Conservation (phyloP, 208 protist species). For the Acanthamoeba castellanii region DNA sequence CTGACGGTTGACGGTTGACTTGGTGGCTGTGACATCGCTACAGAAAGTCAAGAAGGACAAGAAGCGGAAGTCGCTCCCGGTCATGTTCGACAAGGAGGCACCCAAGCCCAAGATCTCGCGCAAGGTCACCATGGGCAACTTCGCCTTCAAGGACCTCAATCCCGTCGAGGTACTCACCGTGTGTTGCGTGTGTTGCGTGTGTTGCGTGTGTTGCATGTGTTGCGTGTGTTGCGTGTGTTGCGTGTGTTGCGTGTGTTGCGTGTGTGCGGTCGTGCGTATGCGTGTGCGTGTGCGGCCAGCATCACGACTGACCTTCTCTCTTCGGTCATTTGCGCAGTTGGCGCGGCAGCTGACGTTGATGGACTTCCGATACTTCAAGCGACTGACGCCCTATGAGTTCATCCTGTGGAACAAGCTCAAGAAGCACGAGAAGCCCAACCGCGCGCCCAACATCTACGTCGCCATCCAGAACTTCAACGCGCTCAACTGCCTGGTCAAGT, state of each 20-base stretch:
- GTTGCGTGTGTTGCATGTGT: not conserved
- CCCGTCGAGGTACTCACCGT: not conserved
- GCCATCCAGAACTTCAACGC: slow-evolving; percentile 44
- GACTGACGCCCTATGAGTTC: slow-evolving; percentile 55
- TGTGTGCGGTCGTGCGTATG: not conserved
- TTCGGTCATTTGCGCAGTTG: not conserved
- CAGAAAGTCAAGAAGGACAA: slow-evolving; percentile 62
- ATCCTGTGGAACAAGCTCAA: slow-evolving; percentile 70
- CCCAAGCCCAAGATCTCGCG: slow-evolving; percentile 60
- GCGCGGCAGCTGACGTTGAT: slow-evolving; percentile 61
- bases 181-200: not conserved
- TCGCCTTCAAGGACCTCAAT: slow-evolving; percentile 53
- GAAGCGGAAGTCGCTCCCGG: slow-evolving; percentile 16
- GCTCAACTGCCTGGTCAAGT: slow-evolving; percentile 17
- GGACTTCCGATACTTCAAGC: slow-evolving; percentile 51
- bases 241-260: not conserved
- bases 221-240: too few relatives aligned
- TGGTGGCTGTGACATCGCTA: not conserved
- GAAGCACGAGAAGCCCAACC: slow-evolving; percentile 54
- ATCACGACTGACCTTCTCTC: too few relatives aligned
- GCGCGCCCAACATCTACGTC: slow-evolving; percentile 31
- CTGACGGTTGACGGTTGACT: not conserved
- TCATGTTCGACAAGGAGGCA: slow-evolving; percentile 46
- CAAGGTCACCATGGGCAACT: slow-evolving; percentile 40
- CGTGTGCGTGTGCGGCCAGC: too few relatives aligned